Evolutionary conservation across 495 filamentous ascomycete genomes (phyloP).

Genomic region (Penicillium atrosanguineum): DNA sequence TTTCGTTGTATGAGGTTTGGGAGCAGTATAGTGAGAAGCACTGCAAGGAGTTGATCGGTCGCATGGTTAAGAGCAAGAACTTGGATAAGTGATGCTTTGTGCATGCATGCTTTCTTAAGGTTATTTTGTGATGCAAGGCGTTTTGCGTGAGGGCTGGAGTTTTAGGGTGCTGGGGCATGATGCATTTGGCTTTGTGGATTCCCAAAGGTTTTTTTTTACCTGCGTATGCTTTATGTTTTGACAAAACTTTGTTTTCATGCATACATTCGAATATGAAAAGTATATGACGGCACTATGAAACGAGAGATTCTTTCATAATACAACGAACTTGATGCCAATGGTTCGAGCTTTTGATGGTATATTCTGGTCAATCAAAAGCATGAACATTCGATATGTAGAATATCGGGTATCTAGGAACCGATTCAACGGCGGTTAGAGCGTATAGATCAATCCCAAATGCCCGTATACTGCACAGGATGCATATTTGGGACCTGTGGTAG

Average conservation of each 20-base stretch:
- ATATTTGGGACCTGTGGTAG: neutral
- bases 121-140: neutral
- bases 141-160: neutral
- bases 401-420: neutral
- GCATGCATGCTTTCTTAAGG: neutral
- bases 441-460: neutral
- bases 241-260: neutral
- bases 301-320: neutral
- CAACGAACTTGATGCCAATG: neutral
- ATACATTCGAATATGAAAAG: neutral
- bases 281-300: neutral
- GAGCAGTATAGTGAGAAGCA: constrained; percentile 86
- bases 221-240: neutral
- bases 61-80: constrained; percentile 81
- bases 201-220: neutral
- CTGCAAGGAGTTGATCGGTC: constrained; percentile 71
- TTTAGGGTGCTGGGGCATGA: neutral
- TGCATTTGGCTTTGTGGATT: neutral
- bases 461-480: neutral
- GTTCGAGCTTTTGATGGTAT: neutral
- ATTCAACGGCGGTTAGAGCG: neutral
- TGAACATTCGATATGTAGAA: neutral
- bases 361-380: neutral
- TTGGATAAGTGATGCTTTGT: constrained; percentile 61
- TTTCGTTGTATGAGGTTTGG: constrained; percentile 91